A percentile compares a stretch with the other conserved stretches of the same genome.
phyloP scores from a whole-genome alignment of 176 grass and related monocot genomes.

The Avena insularis region DNA sequence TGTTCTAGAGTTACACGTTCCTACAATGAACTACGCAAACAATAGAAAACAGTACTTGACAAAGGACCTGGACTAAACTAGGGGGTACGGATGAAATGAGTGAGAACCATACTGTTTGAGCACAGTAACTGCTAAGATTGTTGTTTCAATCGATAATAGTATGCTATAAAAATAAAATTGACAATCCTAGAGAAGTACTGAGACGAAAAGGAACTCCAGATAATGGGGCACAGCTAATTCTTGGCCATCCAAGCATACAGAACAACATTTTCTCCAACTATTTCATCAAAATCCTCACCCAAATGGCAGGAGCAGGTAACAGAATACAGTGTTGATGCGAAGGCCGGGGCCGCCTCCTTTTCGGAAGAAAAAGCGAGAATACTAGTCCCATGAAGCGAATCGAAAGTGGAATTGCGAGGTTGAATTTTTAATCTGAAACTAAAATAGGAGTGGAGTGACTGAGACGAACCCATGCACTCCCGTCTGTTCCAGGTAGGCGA shows the following conservation, averaged over 20 bases:
- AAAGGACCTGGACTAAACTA: not conserved
- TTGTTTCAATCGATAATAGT: not conserved
- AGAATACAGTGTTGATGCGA: not conserved
- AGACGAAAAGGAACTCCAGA: not conserved
- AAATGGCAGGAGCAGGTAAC: not conserved
- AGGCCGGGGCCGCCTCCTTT: no score
- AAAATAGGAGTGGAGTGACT: not conserved
- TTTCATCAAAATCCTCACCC: not conserved
- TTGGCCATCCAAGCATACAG: not conserved
- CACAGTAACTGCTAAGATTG: not conserved
- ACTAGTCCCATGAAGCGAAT: not conserved
- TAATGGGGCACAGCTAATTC: not conserved
- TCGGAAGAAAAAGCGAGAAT: no score
- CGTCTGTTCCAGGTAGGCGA: not conserved
- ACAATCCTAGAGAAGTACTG: not conserved
- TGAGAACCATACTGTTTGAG: not conserved
- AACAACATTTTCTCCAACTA: not conserved
- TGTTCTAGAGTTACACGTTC: constrained; percentile 1
- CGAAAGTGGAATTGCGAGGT: not conserved
- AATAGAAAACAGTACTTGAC: not conserved
- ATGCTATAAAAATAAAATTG: not conserved
- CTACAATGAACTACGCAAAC: not conserved
- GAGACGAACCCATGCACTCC: constrained; percentile 29
- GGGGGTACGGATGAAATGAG: not conserved
- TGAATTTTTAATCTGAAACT: not conserved